These are phyloP conservation scores for Gigaspora rosea DNA, from an alignment of 192 early-diverging fungal genomes.

Conservation along the genomic window DNA sequence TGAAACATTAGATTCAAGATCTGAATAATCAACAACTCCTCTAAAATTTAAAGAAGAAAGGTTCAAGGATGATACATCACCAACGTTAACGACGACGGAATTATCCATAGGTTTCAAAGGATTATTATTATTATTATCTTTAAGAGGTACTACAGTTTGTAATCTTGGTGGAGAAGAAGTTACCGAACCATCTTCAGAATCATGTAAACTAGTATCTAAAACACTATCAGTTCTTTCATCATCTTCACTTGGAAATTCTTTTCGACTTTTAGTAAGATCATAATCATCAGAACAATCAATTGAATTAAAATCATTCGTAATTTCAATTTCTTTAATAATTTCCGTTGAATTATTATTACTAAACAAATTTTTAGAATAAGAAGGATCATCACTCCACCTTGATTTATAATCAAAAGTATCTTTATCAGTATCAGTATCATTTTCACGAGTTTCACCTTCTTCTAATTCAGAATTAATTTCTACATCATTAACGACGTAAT, in stretches of 20 bases:
- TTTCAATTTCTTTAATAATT: neutral
- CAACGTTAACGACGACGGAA: neutral
- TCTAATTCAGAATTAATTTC: too few species aligned
- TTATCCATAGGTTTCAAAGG: neutral
- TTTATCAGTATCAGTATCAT: too few species aligned
- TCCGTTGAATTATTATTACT: too few species aligned
- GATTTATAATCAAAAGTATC: too few species aligned
- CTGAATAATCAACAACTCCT: neutral
- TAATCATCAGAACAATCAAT: neutral
- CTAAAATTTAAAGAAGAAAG: neutral
- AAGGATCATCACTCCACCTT: too few species aligned
- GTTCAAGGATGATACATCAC: neutral
- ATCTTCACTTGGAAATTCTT: constrained; percentile 1
- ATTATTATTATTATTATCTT: neutral
- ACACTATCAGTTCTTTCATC: neutral
- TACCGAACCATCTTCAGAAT: neutral
- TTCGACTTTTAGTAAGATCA: neutral
- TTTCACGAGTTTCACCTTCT: too few species aligned
- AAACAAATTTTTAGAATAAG: too few species aligned
- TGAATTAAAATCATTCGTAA: neutral
- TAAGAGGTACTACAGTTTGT: neutral
- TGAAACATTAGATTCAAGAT: neutral
- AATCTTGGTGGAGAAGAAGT: neutral
- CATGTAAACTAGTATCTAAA: neutral
- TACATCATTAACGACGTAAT: too few species aligned